Conservation (phyloP, 2,329 filamentous ascomycete genomes). For the Penicillium thymicola region DNA sequence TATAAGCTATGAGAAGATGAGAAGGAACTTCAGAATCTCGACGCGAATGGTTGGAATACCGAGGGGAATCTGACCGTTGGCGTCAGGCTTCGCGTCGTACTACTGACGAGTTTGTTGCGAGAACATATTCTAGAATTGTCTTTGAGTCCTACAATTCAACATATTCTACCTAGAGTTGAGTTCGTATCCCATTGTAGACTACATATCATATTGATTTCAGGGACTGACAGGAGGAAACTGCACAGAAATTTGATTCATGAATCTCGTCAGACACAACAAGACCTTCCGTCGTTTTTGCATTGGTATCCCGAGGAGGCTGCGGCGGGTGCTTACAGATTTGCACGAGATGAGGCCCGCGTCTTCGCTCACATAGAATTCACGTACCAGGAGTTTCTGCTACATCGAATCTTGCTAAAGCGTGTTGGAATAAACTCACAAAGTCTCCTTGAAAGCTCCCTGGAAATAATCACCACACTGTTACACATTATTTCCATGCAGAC, state of each 20-base stretch:
- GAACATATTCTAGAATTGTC: neutral
- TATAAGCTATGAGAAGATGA: conserved; percentile 19
- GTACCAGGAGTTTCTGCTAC: conserved; percentile 1
- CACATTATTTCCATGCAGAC: neutral
- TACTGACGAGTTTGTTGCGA: neutral
- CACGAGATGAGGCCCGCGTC: neutral
- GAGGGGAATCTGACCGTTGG: conserved; percentile 5
- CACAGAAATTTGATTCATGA: neutral
- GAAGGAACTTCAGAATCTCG: conserved; percentile 11
- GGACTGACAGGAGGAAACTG: neutral
- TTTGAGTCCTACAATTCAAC: neutral
- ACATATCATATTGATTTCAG: neutral
- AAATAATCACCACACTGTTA: neutral
- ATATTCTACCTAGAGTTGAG: neutral
- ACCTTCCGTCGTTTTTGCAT: neutral
- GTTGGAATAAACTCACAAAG: neutral
- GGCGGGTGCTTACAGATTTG: neutral
- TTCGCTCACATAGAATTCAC: neutral
- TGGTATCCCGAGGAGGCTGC: neutral
- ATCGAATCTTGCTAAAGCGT: neutral
- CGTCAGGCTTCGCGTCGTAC: neutral
- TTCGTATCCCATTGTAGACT: neutral
- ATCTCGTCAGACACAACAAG: neutral
- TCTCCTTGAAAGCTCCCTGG: neutral
- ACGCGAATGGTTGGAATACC: conserved; percentile 23